phyloP scores from a whole-genome alignment of 1,284 basidiomycete species.

The Rhodotorula glutinis region DNA sequence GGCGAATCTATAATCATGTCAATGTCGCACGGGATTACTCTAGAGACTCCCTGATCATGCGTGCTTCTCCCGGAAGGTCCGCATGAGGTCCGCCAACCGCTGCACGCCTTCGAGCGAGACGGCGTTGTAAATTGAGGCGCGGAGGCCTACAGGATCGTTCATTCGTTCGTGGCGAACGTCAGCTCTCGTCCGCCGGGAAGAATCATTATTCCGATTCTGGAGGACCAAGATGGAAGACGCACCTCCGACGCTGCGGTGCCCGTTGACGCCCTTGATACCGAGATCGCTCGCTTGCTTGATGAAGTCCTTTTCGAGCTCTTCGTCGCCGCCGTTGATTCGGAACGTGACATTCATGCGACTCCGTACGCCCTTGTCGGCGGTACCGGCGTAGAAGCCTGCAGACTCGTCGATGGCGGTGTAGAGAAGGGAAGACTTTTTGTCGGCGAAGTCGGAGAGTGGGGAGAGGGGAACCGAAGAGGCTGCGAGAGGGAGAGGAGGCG shows the following conservation, averaged over 20 bases:
- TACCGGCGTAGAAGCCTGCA: slow-evolving; percentile 41
- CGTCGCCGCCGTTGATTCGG: slow-evolving; percentile 60
- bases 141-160: slow-evolving; percentile 58
- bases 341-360: slow-evolving; percentile 90
- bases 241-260: slow-evolving; percentile 69
- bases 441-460: slow-evolving; percentile 66
- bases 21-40: neutral
- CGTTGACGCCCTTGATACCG: slow-evolving; percentile 81
- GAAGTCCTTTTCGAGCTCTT: slow-evolving; percentile 63
- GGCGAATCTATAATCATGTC: too few relatives aligned
- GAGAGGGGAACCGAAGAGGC: slow-evolving; percentile 60
- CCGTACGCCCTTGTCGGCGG: slow-evolving; percentile 34
- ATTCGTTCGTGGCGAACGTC: too few relatives aligned
- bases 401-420: slow-evolving; percentile 65
- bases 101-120: slow-evolving; percentile 72
- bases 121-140: slow-evolving; percentile 93
- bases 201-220: neutral
- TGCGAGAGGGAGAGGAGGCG: slow-evolving; percentile 34
- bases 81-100: slow-evolving; percentile 54
- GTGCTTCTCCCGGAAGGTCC: slow-evolving; percentile 45
- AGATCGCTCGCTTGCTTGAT: slow-evolving; percentile 69
- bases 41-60: neutral
- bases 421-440: slow-evolving; percentile 67
- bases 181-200: too few relatives aligned
- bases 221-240: slow-evolving; percentile 44